Conservation (phyloP, 176 grass and related monocot species). For the Pharus latifolius region DNA sequence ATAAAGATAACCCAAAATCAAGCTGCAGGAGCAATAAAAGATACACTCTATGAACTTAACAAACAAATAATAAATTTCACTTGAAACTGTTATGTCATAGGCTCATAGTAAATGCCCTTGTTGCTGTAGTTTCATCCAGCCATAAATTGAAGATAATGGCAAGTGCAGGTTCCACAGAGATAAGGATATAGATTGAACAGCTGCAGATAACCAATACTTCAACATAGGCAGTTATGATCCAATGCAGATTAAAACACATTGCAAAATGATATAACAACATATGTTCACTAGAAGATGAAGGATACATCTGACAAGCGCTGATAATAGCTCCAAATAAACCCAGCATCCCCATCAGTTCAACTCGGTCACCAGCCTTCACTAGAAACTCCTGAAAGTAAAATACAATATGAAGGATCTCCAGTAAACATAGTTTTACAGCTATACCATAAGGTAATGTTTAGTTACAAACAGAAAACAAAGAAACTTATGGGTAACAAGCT, state of each 20-base stretch:
- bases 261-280: too few species aligned
- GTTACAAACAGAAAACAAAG: neutral
- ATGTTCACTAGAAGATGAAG: neutral
- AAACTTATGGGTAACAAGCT: neutral
- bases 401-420: neutral
- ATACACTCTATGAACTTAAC: neutral
- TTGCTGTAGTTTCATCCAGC: too few species aligned
- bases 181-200: neutral
- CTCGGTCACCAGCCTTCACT: slow-evolving; percentile 40
- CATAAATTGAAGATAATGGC: too few species aligned
- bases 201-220: neutral
- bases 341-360: slow-evolving; percentile 72
- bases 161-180: neutral
- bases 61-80: neutral
- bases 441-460: neutral
- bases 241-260: neutral
- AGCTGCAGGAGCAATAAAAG: neutral
- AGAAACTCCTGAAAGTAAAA: slow-evolving; percentile 49
- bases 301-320: slow-evolving; percentile 63
- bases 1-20: neutral
- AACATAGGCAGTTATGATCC: neutral
- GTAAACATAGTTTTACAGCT: neutral
- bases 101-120: neutral
- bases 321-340: slow-evolving; percentile 59
- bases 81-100: neutral